Conservation (phyloP, 2,329 filamentous ascomycete species). For the Rachicladosporium sp. region DNA sequence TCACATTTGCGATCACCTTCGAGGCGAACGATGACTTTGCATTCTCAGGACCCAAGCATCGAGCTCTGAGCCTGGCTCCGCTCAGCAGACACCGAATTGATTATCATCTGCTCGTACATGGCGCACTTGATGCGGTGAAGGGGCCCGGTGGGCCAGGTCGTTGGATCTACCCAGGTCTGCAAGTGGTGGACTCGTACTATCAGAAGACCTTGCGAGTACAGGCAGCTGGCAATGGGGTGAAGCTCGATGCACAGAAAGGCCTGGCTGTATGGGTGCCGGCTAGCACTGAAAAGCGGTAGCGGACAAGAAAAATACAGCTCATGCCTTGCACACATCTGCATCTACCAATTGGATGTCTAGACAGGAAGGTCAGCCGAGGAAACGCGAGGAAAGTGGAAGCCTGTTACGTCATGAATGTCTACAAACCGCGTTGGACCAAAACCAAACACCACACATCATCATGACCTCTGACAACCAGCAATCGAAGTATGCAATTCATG, state of each 20-base stretch:
- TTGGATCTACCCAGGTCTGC: constrained; percentile 62
- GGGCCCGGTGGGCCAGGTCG: constrained; percentile 29
- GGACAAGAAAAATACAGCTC: too few species aligned
- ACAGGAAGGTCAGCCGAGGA: too few species aligned
- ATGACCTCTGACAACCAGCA: constrained; percentile 23
- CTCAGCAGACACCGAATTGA: constrained; percentile 59
- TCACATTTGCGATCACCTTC: constrained; percentile 87
- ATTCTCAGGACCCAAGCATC: constrained; percentile 78
- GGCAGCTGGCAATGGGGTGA: constrained; percentile 63
- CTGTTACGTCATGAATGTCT: neutral
- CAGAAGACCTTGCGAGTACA: constrained; percentile 77
- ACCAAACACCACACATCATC: neutral
- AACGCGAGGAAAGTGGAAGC: too few species aligned
- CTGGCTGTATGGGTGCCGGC: constrained; percentile 27
- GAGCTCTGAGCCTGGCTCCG: constrained; percentile 68
- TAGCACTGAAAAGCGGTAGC: neutral
- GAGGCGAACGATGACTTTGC: constrained; percentile 87
- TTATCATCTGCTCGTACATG: constrained; percentile 60
- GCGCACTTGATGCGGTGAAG: constrained; percentile 3
- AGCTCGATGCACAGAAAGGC: constrained; percentile 41
- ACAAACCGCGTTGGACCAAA: neutral
- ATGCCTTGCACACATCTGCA: too few species aligned
- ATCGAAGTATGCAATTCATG: constrained; percentile 71
- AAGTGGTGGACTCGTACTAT: constrained; percentile 82
- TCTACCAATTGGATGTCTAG: too few species aligned